Base-by-base conservation (phyloP, 2,329 filamentous ascomycete genomes). In the Nigrospora sphaerica region DNA sequence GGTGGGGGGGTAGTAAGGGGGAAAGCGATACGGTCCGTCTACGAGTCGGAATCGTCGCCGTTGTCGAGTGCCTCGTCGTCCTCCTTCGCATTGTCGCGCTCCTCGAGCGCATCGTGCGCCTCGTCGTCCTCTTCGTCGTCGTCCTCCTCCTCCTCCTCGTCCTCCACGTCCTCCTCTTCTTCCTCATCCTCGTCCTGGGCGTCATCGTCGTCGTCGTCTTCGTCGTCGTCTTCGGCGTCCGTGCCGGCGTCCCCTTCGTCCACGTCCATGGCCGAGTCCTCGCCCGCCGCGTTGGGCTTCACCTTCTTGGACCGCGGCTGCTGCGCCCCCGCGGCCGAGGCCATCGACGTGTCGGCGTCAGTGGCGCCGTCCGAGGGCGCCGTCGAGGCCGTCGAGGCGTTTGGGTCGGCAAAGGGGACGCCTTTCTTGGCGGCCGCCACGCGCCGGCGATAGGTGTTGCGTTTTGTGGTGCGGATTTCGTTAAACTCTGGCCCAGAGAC, bases 381-480 rank as follows among this genome's bases (percentile, higher is more conserved):
- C 39, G 45, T 49, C 43, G 54, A 58, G 43, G 64, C 52, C 14
- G 64, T 61, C 1, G 61, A 57, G 19, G 58, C 54, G 49, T 68
- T 61, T 6, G 65, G 63, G 47, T 68, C 64, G 3, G 57, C 56
- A 23, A 51, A 46, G 13, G 57, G 45, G 37, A 56, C 58, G 13
- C 58, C 65, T 45, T 66, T 68, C 64, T 85, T 87, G 45, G 81
- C 78, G 45, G 81, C 83, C 33, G 82, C 81, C 16, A 84, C 78
- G 57, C 84, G 86, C 56, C 81, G 79, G 44, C 84, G 78, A 66
- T 88, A 87, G 14, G 77, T 80, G 54, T 83, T 88, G 44, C 85
- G 81, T 67, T 90, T 90, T 47, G 84, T 81, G 17, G 83, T 80
- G 62, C 88, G 84, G 47, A 83, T 78, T 52, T 83, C 77, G 59